Base-by-base conservation (phyloP, 768 basidiomycete species). In the Vararia minispora region DNA sequence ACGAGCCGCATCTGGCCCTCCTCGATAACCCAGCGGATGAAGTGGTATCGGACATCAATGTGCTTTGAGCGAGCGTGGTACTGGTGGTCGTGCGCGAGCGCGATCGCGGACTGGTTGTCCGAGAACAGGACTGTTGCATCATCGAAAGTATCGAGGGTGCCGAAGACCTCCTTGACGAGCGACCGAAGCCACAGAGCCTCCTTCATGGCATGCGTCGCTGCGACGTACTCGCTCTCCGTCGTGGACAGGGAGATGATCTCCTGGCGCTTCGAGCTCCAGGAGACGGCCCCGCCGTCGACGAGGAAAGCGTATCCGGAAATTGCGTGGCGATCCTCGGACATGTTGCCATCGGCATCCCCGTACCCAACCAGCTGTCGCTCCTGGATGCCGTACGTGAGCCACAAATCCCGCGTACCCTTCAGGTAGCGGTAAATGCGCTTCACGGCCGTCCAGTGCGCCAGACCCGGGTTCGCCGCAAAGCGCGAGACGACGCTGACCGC, bases 91-190 rank as follows among this genome's bases (percentile, higher is more conserved):
- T 53, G 46, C 0, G 56, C 37, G 13, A 63, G 41, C 1, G 54
- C 42, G 31, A 64, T 57, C 0, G 60, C 54, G 3, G 58, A 57
- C 31, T 58, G 58, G 37, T 63, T 65, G 56, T 67, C 65, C 26
- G 52, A 52, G 26, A 39, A 38, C n/a, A 66, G 52, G 5, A 35
- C 47, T 3, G 55, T 53, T 14, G 58, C 33, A n/a, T n/a, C n/a
- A n/a, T n/a, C n/a, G n/a, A n/a, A n/a, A n/a, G n/a, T n/a, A n/a
- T n/a, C n/a, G n/a, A 22, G 16, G 12, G 12, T 28, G 28, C 12
- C 4, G 12, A 4, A 14, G 12, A 14, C 9, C n/a, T 28, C 27
- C 9, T 28, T 8, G 8, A n/a, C 27, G 4, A 55, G 23, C 8
- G 18, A 30, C 1, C 39, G 33, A n/a, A 52, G 28, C 56, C 56